Percentiles rank a stretch among this genome's conserved stretches.
phyloP scores from a whole-genome alignment of 148 eudicot species.

The Rhododendron vialii region DNA sequence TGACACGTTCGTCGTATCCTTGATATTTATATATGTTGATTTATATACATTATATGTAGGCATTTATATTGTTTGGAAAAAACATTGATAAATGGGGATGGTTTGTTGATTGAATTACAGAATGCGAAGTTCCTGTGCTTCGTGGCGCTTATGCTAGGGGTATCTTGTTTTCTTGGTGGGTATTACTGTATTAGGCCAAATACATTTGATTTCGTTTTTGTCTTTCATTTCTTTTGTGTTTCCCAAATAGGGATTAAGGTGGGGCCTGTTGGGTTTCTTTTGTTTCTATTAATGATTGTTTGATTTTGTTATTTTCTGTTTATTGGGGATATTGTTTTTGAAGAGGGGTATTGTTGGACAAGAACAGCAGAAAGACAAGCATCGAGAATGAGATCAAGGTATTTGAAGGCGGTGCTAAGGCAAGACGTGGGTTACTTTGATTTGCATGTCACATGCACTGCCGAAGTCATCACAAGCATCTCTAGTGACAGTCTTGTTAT shows the following conservation, averaged over 20 bases:
- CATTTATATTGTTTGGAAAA: not conserved
- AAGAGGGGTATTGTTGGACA: slow-evolving; percentile 87
- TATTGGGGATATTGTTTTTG: not conserved
- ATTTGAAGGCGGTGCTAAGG: slow-evolving; percentile 66
- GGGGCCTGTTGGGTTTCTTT: not conserved
- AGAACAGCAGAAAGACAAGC: slow-evolving; percentile 83
- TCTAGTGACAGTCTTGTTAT: slow-evolving; percentile 70
- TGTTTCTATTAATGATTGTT: not conserved
- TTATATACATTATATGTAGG: too few species aligned
- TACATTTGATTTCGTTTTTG: not conserved
- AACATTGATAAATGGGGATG: not conserved
- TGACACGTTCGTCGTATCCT: too few species aligned
- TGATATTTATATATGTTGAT: too few species aligned
- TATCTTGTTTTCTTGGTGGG: slow-evolving; percentile 76
- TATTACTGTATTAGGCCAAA: not conserved
- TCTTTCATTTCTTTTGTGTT: not conserved
- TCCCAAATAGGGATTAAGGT: not conserved
- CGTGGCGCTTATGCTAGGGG: slow-evolving; percentile 61
- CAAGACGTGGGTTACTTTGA: slow-evolving; percentile 82
- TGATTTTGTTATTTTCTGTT: not conserved
- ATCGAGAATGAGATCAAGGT: slow-evolving; percentile 59
- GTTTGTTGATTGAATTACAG: slow-evolving; percentile 30
- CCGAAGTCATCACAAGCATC: slow-evolving; percentile 62
- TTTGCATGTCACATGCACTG: slow-evolving; percentile 59
- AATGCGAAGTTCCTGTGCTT: slow-evolving; percentile 56